A percentile compares a stretch with the other conserved stretches of the same genome.
phyloP scores from a whole-genome alignment of 2,329 filamentous ascomycete species.

The Cladophialophora psammophila region DNA sequence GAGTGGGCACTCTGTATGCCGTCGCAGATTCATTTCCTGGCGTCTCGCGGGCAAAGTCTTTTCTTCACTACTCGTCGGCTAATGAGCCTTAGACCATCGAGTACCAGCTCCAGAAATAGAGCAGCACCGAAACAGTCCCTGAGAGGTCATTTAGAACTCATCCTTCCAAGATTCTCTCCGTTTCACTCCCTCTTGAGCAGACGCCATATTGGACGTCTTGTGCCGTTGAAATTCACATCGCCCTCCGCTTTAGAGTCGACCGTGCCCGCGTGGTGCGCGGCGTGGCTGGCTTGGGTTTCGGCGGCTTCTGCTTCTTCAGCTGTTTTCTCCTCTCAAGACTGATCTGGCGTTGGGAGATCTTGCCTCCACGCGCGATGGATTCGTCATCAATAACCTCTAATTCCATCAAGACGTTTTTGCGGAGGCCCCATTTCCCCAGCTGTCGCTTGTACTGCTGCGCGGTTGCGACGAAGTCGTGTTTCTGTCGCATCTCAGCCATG shows the following conservation, averaged over 20 bases:
- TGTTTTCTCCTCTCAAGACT: not conserved
- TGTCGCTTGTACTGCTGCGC: constrained; percentile 12
- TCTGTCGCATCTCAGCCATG: constrained; percentile 6
- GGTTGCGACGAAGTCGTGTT: constrained; percentile 7
- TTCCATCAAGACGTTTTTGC: constrained; percentile 1
- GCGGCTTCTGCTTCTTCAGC: constrained; percentile 1
- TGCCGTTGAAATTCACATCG: not conserved
- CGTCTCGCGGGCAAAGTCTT: not conserved
- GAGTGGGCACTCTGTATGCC: not conserved
- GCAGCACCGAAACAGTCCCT: not conserved
- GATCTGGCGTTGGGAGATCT: constrained; percentile 9
- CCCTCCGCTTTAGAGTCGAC: not conserved
- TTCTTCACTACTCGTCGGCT: not conserved
- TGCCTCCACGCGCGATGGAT: constrained; percentile 8
- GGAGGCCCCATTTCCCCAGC: constrained; percentile 12
- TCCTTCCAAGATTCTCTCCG: not conserved
- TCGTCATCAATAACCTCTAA: constrained; percentile 4
- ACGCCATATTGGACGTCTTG: not conserved
- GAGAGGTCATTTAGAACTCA: not conserved
- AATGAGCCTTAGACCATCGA: not conserved
- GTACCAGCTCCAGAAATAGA: not conserved
- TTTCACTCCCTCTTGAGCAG: not conserved
- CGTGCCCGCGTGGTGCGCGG: not conserved
- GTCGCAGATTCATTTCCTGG: not conserved
- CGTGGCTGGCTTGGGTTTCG: not conserved